Conservation (phyloP, 1,139 yeast genomes). For the Saccharomyces hybrid region DNA sequence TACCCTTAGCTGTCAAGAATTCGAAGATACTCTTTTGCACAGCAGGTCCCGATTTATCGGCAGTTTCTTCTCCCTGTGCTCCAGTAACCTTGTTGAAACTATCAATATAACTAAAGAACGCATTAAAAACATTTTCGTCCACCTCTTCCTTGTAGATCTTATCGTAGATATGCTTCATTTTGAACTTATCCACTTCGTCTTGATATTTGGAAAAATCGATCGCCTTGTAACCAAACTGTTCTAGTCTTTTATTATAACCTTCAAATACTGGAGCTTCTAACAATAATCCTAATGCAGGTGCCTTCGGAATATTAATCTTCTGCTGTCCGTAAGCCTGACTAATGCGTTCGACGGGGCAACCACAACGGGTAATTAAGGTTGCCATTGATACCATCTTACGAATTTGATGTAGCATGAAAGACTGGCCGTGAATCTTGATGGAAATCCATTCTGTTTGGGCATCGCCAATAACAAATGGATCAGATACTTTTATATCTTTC, state of each 20-base stretch:
- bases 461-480: conserved; percentile 85
- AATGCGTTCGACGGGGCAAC: conserved; percentile 72
- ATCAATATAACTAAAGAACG: conserved; percentile 84
- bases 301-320: conserved; percentile 88
- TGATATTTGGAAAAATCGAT: conserved; percentile 63
- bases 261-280: conserved; percentile 91
- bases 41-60: conserved; percentile 19
- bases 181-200: conserved; percentile 73
- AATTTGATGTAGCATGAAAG: conserved; percentile 96
- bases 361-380: conserved; percentile 72
- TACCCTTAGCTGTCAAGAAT: conserved; percentile 63
- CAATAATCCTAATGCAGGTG: conserved; percentile 89
- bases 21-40: conserved; percentile 51
- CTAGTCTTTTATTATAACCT: conserved; percentile 65
- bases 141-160: conserved; percentile 87
- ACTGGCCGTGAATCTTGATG: conserved; percentile 94
- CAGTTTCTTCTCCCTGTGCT: conserved; percentile 25
- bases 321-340: conserved; percentile 67
- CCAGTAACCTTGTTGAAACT: conserved; percentile 43
- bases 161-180: conserved; percentile 82
- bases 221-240: conserved; percentile 71
- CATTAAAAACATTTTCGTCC: conserved; percentile 78
- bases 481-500: conserved; percentile 73
- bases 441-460: conserved; percentile 96
- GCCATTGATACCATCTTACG: conserved; percentile 98